phyloP scores from a whole-genome alignment of 2,329 filamentous ascomycete genomes.

The Orbilia blumenaviensis region DNA sequence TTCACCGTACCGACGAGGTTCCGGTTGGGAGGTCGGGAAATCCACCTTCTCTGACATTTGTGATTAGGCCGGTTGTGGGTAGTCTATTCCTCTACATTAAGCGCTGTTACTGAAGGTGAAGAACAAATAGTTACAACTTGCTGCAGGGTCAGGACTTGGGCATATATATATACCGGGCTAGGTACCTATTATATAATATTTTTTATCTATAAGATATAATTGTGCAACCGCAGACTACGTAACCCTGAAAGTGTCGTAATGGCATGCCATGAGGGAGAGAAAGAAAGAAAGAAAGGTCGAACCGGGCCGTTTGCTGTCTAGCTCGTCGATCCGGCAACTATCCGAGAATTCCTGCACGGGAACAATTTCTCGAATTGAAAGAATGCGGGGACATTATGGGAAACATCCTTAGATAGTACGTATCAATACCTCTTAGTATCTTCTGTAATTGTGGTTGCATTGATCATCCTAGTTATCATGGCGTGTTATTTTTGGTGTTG shows the following conservation, averaged over 20 bases:
- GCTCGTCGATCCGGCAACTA: slow-evolving; percentile 23
- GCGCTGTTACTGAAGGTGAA: no score
- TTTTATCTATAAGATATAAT: no score
- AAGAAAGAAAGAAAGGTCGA: background rate
- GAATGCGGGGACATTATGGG: slow-evolving; percentile 18
- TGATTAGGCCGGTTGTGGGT: background rate
- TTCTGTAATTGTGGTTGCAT: no score
- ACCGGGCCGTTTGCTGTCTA: slow-evolving; percentile 7
- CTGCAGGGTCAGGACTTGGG: no score
- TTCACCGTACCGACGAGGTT: slow-evolving; percentile 60
- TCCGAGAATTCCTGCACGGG: background rate
- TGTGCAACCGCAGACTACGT: background rate
- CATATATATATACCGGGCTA: no score
- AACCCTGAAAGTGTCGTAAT: slow-evolving; percentile 12
- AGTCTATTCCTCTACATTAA: background rate
- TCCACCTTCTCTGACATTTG: slow-evolving; percentile 8
- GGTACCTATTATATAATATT: no score
- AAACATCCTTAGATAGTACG: no score
- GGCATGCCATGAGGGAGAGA: no score
- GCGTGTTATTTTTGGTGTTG: slow-evolving; percentile 32
- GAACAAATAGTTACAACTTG: no score
- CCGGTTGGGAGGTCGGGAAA: background rate
- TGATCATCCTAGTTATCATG: background rate
- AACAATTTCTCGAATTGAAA: background rate
- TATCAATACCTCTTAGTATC: no score